Percentiles rank a stretch among this genome's conserved stretches.
These are phyloP conservation scores for Podospora conica DNA, from an alignment of 495 filamentous ascomycete genomes.

Conservation along the genomic window DNA sequence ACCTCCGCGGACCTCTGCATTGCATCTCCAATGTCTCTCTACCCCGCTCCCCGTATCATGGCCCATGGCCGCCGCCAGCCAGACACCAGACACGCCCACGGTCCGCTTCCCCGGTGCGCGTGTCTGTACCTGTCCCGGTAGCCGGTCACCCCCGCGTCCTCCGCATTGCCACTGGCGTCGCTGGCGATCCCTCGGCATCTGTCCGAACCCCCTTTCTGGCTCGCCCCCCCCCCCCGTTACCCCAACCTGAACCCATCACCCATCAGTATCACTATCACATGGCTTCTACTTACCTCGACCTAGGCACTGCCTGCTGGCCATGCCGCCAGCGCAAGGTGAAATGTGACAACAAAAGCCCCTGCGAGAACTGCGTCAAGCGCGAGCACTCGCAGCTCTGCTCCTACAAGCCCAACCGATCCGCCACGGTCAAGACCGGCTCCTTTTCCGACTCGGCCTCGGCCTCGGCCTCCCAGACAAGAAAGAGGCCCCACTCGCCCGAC, in stretches of 20 bases:
- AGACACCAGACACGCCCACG: not conserved
- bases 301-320: conserved; percentile 63
- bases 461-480: conserved; percentile 30
- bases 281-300: conserved; percentile 13
- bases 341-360: conserved; percentile 67
- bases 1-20: not conserved
- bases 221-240: not conserved
- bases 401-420: conserved; percentile 62
- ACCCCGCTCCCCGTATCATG: not conserved
- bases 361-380: conserved; percentile 67
- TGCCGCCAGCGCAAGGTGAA: conserved; percentile 70
- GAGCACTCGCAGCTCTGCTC: conserved; percentile 67
- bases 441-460: conserved; percentile 23
- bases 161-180: not conserved
- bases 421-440: conserved; percentile 40
- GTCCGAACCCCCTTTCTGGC: not conserved
- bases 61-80: not conserved
- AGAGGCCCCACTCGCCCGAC: conserved; percentile 43
- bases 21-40: not conserved
- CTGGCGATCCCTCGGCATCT: conserved; percentile 13
- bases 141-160: not conserved
- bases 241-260: not conserved
- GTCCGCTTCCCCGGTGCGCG: too few relatives aligned
- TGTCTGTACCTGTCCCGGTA: not conserved
- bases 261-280: too few relatives aligned